phyloP scores from a whole-genome alignment of 208 protist species.

The Angomonas ambiguus region DNA sequence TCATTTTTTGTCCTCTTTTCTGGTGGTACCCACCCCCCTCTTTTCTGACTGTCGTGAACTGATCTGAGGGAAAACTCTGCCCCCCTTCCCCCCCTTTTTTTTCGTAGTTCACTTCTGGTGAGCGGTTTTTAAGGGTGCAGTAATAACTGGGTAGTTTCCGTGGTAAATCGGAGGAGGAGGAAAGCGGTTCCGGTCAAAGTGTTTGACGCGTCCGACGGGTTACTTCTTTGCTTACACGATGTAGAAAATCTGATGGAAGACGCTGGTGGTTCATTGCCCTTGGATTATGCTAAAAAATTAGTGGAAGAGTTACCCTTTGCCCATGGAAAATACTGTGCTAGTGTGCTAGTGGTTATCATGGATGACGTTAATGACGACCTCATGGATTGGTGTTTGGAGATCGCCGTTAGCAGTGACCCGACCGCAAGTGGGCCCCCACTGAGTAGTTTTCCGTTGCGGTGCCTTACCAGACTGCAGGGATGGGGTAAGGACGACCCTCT shows the following conservation, averaged over 20 bases:
- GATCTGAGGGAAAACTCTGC: too few species aligned
- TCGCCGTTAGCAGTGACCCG: neutral
- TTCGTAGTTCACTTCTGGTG: neutral
- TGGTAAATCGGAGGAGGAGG: neutral
- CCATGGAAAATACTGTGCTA: neutral
- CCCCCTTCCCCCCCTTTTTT: constrained; percentile 6
- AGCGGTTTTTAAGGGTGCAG: neutral
- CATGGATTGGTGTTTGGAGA: neutral
- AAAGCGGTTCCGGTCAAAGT: neutral
- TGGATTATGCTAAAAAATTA: neutral
- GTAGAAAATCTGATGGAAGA: neutral
- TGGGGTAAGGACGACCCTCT: too few species aligned
- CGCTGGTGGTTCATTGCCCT: neutral
- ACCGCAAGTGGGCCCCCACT: neutral
- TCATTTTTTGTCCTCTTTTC: neutral
- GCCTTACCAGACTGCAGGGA: neutral
- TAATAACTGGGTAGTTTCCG: neutral
- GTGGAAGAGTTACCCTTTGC: neutral
- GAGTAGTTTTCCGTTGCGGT: neutral
- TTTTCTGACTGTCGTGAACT: too few species aligned
- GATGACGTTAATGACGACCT: neutral
- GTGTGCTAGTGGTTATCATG: neutral
- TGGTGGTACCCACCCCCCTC: constrained; percentile 2
- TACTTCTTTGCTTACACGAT: neutral
- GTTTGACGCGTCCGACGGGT: neutral